A percentile compares a stretch with the other conserved stretches of the same genome.
Conservation (phyloP, 2,329 filamentous ascomycete species). For the Calycina herbarum region DNA sequence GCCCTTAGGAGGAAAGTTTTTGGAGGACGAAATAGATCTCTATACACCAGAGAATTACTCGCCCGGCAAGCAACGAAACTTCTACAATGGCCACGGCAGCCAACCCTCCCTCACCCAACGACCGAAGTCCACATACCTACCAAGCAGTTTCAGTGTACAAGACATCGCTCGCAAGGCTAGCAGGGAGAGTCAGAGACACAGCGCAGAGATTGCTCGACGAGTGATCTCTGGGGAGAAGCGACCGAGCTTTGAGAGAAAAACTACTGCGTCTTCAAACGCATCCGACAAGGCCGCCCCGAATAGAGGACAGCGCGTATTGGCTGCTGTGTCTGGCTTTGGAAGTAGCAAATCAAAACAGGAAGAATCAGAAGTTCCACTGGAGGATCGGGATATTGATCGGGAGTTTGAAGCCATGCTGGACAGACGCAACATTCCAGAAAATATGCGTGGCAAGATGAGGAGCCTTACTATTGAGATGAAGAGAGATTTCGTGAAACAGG, state of each 20-base stretch:
- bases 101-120: constrained; percentile 33
- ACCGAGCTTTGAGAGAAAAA: constrained; percentile 31
- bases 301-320: constrained; percentile 58
- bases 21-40: constrained; percentile 38
- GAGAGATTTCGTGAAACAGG: constrained; percentile 90
- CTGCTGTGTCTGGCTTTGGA: constrained; percentile 60
- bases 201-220: constrained; percentile 30
- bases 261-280: constrained; percentile 26
- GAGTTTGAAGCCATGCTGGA: constrained; percentile 69
- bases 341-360: constrained; percentile 51
- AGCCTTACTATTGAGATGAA: constrained; percentile 87
- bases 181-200: constrained; percentile 30
- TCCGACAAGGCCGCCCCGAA: constrained; percentile 42
- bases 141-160: constrained; percentile 38
- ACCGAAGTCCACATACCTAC: constrained; percentile 37
- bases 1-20: constrained; percentile 42
- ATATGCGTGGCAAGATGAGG: constrained; percentile 93
- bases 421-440: constrained; percentile 87
- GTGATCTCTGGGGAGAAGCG: constrained; percentile 27
- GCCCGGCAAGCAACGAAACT: constrained; percentile 36
- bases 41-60: constrained; percentile 37
- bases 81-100: constrained; percentile 28
- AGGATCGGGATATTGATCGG: constrained; percentile 55
- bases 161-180: constrained; percentile 36
- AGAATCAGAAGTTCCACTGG: constrained; percentile 39